Conservation (phyloP, 176 grass and related monocot genomes). For the Ensete ventricosum region DNA sequence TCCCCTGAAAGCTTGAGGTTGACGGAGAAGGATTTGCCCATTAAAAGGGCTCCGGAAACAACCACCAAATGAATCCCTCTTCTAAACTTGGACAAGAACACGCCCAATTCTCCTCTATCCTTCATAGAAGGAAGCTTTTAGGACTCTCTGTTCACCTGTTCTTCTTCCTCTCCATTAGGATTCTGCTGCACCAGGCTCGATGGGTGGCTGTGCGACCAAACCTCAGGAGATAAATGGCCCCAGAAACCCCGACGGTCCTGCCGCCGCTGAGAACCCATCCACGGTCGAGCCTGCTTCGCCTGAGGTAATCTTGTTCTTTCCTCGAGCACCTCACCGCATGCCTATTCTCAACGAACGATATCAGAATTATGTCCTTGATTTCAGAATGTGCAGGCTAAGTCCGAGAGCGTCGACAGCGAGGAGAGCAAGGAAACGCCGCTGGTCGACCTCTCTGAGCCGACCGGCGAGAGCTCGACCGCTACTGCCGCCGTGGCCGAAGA, state of each 20-base stretch:
- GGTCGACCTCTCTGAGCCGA: background rate
- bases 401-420: background rate
- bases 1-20: too few species aligned
- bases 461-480: background rate
- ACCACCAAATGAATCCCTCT: too few species aligned
- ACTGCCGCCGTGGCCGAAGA: background rate
- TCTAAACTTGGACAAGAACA: too few species aligned
- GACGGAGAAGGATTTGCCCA: too few species aligned
- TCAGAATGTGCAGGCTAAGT: background rate
- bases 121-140: too few species aligned
- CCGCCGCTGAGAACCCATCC: background rate
- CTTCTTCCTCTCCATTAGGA: background rate
- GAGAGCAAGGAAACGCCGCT: background rate
- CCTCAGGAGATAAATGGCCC: background rate
- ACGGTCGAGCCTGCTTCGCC: too few species aligned
- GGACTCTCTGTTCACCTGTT: background rate
- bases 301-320: too few species aligned
- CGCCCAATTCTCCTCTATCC: background rate
- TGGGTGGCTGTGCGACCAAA: conserved; percentile 1
- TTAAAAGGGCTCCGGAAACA: too few species aligned
- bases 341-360: too few species aligned
- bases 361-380: background rate
- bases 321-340: too few species aligned
- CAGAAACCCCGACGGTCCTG: background rate
- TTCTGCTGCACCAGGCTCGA: background rate